Percentiles rank a stretch among this genome's conserved stretches.
phyloP scores from a whole-genome alignment of 1,284 basidiomycete genomes.

The Cutaneotrichosporon cyanovorans region DNA sequence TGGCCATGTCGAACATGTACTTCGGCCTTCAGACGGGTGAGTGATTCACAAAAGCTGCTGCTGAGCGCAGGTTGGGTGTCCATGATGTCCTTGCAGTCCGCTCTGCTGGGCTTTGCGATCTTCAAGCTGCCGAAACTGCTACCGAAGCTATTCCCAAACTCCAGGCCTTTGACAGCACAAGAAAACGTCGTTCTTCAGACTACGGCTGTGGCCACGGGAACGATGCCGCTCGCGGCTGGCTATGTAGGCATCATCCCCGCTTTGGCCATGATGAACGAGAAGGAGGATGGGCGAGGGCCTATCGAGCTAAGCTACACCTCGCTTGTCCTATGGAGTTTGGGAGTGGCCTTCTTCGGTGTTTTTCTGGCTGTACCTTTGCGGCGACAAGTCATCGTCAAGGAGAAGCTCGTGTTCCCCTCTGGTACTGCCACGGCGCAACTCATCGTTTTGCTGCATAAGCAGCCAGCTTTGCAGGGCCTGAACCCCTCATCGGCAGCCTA shows the following conservation, averaged over 20 bases:
- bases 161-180: conserved; percentile 62
- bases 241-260: conserved; percentile 94
- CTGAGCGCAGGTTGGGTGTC: conserved; percentile 47
- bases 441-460: conserved; percentile 75
- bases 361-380: conserved; percentile 89
- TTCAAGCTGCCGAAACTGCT: conserved; percentile 58
- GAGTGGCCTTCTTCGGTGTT: conserved; percentile 86
- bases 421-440: conserved; percentile 96
- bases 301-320: conserved; percentile 64
- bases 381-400: conserved; percentile 90
- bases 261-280: conserved; percentile 64
- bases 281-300: conserved; percentile 66
- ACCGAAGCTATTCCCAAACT: conserved; percentile 45
- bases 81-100: conserved; percentile 88
- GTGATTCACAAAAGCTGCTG: too few species aligned
- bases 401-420: conserved; percentile 85
- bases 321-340: conserved; percentile 62
- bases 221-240: conserved; percentile 85
- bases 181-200: conserved; percentile 93
- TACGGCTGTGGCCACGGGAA: conserved; percentile 78
- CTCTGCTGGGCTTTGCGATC: conserved; percentile 80
- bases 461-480: conserved; percentile 24
- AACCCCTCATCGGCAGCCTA: conserved; percentile 20
- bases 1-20: conserved; percentile 47
- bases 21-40: conserved; percentile 45